These are phyloP conservation scores for Lasiosphaeria ovina DNA, from an alignment of 495 filamentous ascomycete species.

Conservation along the genomic window DNA sequence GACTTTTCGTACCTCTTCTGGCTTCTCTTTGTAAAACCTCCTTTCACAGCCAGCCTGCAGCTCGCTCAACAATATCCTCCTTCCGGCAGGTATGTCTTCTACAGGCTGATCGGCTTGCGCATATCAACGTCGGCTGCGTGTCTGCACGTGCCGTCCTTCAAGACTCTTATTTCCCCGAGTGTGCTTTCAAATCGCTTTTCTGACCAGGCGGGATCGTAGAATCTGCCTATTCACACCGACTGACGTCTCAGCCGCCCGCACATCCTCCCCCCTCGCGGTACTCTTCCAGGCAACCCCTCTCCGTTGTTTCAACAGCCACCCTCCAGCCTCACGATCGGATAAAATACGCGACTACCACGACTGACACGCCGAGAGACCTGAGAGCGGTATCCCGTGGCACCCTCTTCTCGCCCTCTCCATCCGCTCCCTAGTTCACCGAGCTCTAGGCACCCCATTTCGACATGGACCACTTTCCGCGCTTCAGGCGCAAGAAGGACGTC, in stretches of 20 bases:
- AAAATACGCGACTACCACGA: too few relatives aligned
- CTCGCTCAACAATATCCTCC: neutral
- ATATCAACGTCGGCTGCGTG: neutral
- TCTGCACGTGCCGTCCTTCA: neutral
- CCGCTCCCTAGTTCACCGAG: neutral
- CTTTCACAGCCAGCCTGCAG: neutral
- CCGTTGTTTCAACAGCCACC: too few relatives aligned
- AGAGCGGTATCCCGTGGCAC: too few relatives aligned
- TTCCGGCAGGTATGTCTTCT: neutral
- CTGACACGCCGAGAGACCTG: too few relatives aligned
- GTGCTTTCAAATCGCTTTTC: neutral
- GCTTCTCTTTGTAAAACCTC: too few relatives aligned
- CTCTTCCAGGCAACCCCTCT: neutral
- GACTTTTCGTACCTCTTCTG: neutral
- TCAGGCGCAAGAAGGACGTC: constrained; percentile 26
- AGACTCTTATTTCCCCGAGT: neutral
- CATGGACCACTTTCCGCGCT: constrained; percentile 30
- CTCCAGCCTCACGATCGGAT: too few relatives aligned
- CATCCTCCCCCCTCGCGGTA: neutral
- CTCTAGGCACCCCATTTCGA: neutral
- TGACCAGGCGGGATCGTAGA: neutral
- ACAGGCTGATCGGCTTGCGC: neutral
- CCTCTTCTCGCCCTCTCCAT: neutral
- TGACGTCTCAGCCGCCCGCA: neutral
- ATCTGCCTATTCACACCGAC: neutral